A percentile compares a stretch with the other conserved stretches of the same genome.
These are phyloP conservation scores for Carex scoparia DNA, from an alignment of 176 grass and related monocot species.

Conservation along the genomic window DNA sequence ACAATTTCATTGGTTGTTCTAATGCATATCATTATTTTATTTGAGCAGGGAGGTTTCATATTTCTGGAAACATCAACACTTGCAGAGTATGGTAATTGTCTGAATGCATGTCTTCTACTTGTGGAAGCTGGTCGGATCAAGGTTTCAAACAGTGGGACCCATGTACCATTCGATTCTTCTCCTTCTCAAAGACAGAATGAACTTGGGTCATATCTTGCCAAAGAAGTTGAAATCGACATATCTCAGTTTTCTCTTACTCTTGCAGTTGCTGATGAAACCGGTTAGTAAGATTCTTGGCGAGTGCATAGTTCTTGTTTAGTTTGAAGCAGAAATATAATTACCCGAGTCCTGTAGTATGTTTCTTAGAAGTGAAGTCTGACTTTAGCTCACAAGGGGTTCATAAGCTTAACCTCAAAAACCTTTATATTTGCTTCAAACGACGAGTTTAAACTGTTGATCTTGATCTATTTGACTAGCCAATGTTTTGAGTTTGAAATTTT, in stretches of 20 bases:
- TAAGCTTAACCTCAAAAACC: not conserved
- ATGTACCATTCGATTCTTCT: constrained; percentile 20
- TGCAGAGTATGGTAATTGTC: constrained; percentile 59
- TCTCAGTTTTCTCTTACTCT: constrained; percentile 57
- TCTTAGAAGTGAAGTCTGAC: not conserved
- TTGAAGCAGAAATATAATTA: not conserved
- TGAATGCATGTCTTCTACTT: constrained; percentile 48
- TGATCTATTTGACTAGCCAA: not conserved
- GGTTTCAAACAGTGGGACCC: constrained; percentile 30
- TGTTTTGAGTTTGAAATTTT: not conserved
- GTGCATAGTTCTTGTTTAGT: not conserved
- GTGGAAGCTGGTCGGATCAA: constrained; percentile 22
- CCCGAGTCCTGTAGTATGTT: not conserved
- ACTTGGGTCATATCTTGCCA: constrained; percentile 30
- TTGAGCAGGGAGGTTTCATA: constrained; percentile 74
- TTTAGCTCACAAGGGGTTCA: not conserved
- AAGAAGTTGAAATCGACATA: constrained; percentile 47
- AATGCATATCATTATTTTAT: constrained; percentile 16
- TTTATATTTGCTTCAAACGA: not conserved
- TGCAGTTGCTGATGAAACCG: constrained; percentile 38
- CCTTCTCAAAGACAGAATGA: constrained; percentile 32
- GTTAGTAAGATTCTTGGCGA: constrained; percentile 34
- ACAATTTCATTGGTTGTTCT: constrained; percentile 7
- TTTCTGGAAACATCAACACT: constrained; percentile 71
- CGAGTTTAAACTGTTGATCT: not conserved